phyloP scores from a whole-genome alignment of 306 rosid genomes.

The Pterocarpus santalinus region DNA sequence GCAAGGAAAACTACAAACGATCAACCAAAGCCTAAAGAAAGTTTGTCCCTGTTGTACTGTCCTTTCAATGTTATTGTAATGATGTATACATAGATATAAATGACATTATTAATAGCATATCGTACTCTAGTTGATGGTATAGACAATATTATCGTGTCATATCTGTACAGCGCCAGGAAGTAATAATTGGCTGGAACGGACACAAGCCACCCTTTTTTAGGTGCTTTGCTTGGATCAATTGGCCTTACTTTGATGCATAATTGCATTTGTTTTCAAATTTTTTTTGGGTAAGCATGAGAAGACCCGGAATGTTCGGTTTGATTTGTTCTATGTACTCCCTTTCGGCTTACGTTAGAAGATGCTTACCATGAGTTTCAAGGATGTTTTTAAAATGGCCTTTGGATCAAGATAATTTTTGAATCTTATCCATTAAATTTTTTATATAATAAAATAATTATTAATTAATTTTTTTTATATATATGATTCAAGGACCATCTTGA shows the following conservation, averaged over 20 bases:
- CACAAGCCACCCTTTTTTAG: conserved; percentile 21
- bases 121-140: not conserved
- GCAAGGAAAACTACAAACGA: not conserved
- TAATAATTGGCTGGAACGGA: conserved; percentile 35
- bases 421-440: no score
- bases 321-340: not conserved
- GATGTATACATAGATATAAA: not conserved
- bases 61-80: conserved; percentile 7
- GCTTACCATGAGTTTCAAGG: not conserved
- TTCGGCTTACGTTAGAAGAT: not conserved
- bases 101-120: conserved; percentile 2
- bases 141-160: conserved; percentile 5
- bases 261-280: not conserved
- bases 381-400: no score
- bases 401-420: no score
- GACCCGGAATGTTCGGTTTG: not conserved
- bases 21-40: conserved; percentile 26
- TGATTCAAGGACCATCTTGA: no score
- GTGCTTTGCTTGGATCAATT: not conserved
- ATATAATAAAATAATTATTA: no score
- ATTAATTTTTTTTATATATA: no score
- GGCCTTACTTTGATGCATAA: not conserved
- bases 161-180: not conserved
- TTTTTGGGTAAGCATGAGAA: not conserved
- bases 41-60: not conserved